These are phyloP conservation scores for Pseudogymnoascus sp. DNA, from an alignment of 2,329 filamentous ascomycete genomes.

Conservation along the genomic window DNA sequence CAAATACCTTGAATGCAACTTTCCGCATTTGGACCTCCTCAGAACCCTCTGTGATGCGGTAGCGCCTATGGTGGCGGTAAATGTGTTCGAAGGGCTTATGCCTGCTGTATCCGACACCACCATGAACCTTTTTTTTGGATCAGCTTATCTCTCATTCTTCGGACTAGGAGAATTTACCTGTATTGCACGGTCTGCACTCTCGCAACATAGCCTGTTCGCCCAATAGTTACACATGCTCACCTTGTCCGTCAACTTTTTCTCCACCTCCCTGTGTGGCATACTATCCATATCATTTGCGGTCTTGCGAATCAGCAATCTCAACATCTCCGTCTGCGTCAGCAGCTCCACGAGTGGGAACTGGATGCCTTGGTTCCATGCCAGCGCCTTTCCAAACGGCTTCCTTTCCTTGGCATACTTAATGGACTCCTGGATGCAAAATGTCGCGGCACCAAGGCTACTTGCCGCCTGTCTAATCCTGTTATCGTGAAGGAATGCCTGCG, in stretches of 20 bases:
- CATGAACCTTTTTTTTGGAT: constrained; percentile 33
- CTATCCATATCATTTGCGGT: constrained; percentile 54
- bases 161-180: constrained; percentile 33
- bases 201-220: constrained; percentile 50
- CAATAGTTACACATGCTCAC: constrained; percentile 60
- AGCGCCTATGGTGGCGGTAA: constrained; percentile 54
- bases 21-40: constrained; percentile 62
- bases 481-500: constrained; percentile 58
- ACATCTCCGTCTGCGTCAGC: constrained; percentile 52
- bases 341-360: constrained; percentile 57
- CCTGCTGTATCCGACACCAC: constrained; percentile 49
- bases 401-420: constrained; percentile 47
- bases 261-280: constrained; percentile 39
- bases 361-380: constrained; percentile 53
- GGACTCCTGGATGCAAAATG: constrained; percentile 49
- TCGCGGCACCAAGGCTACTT: constrained; percentile 48
- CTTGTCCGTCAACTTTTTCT: constrained; percentile 50
- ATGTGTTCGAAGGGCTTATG: constrained; percentile 57
- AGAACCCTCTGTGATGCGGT: constrained; percentile 55
- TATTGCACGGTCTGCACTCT: constrained; percentile 54
- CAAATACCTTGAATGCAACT: constrained; percentile 47
- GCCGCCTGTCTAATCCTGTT: constrained; percentile 58
- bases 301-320: constrained; percentile 50
- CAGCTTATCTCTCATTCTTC: background rate
- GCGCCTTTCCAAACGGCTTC: constrained; percentile 45